phyloP scores from a whole-genome alignment of 352 stramenopile species.

The Pythium vanterpoolii region DNA sequence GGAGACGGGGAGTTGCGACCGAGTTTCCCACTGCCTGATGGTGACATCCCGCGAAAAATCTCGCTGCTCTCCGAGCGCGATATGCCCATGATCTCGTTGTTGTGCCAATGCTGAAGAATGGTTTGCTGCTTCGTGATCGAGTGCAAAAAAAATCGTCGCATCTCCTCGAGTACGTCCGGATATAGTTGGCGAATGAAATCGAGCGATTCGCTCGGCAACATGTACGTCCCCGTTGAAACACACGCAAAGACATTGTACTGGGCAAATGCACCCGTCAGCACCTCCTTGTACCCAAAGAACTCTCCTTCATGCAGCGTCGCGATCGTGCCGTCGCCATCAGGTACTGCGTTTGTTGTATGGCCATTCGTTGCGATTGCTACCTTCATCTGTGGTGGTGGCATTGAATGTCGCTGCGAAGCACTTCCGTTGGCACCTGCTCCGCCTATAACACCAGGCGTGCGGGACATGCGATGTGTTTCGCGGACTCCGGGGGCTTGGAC shows the following conservation, averaged over 20 bases:
- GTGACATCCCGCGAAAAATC: constrained; percentile 28
- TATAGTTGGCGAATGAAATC: constrained; percentile 52
- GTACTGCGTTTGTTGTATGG: constrained; percentile 23
- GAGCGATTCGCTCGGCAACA: constrained; percentile 56
- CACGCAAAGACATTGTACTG: constrained; percentile 73
- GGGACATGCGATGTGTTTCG: neutral
- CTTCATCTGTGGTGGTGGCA: neutral
- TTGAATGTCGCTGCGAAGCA: neutral
- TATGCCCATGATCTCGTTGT: constrained; percentile 65
- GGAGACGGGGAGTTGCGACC: neutral
- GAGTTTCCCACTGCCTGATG: constrained; percentile 7
- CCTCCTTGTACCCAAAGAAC: constrained; percentile 80
- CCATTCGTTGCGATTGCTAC: constrained; percentile 18
- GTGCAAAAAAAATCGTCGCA: constrained; percentile 64
- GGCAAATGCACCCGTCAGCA: constrained; percentile 47
- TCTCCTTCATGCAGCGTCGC: constrained; percentile 69
- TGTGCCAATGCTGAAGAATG: constrained; percentile 64
- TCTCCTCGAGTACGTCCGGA: constrained; percentile 60
- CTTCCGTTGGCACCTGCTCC: neutral
- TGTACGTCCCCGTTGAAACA: constrained; percentile 54
- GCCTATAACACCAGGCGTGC: neutral
- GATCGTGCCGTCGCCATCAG: constrained; percentile 39
- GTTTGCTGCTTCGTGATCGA: constrained; percentile 78
- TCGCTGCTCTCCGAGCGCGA: constrained; percentile 38
- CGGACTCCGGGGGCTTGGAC: neutral